Conservation (phyloP, 192 early-diverging fungal species). For the Borealophlyctis nickersoniae region DNA sequence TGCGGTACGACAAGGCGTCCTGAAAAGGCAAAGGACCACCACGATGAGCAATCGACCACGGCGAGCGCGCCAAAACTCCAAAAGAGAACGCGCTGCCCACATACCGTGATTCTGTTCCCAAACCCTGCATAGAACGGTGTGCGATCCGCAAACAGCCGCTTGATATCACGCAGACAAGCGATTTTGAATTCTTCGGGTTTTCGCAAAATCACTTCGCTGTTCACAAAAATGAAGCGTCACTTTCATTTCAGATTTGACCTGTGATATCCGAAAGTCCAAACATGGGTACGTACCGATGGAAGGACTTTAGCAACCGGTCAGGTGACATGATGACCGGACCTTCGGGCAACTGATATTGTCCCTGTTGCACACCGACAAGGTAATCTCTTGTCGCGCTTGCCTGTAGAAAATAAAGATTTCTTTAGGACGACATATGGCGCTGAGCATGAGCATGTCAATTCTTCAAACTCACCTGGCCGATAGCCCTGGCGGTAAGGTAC, state of each 20-base stretch:
- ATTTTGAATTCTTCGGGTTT: slow-evolving; percentile 98
- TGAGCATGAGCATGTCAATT: neutral
- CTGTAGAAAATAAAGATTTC: slow-evolving; percentile 17
- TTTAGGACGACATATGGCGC: neutral
- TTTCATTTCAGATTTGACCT: neutral
- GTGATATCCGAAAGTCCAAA: neutral
- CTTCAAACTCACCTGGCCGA: slow-evolving; percentile 68
- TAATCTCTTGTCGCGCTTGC: slow-evolving; percentile 89
- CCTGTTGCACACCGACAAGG: slow-evolving; percentile 85
- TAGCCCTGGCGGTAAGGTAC: slow-evolving; percentile 91
- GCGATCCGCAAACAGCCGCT: slow-evolving; percentile 74
- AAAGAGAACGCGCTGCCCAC: neutral
- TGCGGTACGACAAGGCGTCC: slow-evolving; percentile 92
- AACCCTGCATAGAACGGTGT: slow-evolving; percentile 96
- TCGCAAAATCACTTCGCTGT: slow-evolving; percentile 89
- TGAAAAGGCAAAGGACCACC: slow-evolving; percentile 3
- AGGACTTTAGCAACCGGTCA: slow-evolving; percentile 85
- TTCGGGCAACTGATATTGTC: slow-evolving; percentile 80
- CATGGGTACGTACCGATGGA: slow-evolving; percentile 61
- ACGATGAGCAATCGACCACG: neutral
- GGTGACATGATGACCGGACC: slow-evolving; percentile 96
- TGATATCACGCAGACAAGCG: slow-evolving; percentile 87
- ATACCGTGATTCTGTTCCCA: slow-evolving; percentile 88
- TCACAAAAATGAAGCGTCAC: slow-evolving; percentile 6
- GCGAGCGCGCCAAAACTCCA: neutral